phyloP scores from a whole-genome alignment of 805 yeast genomes.

The Maudiozyma barnettii region DNA sequence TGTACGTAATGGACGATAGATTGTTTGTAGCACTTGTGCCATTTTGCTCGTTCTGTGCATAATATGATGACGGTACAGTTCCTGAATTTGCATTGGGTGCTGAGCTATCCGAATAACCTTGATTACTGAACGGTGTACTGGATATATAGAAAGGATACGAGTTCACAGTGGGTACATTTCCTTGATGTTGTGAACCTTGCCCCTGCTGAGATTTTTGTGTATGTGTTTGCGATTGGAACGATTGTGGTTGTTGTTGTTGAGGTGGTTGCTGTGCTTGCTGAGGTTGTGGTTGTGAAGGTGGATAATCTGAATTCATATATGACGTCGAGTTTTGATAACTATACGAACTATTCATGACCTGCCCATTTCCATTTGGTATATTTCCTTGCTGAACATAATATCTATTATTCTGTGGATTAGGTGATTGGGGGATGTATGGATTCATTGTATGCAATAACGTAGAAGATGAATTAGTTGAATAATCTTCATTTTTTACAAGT shows the following conservation, averaged over 20 bases:
- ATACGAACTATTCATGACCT: neutral
- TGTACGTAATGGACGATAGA: slow-evolving; percentile 2
- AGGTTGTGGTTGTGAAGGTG: slow-evolving; percentile 7
- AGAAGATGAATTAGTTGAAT: slow-evolving; percentile 1
- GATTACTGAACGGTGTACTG: neutral
- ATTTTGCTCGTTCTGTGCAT: neutral
- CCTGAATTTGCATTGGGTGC: neutral
- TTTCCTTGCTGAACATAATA: slow-evolving; percentile 1
- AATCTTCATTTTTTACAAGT: slow-evolving; percentile 5
- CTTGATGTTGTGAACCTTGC: neutral
- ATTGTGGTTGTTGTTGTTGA: slow-evolving; percentile 2
- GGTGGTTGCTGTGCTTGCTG: slow-evolving; percentile 11
- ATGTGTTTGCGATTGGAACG: slow-evolving; percentile 5
- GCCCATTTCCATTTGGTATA: slow-evolving; percentile 1
- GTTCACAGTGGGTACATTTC: neutral
- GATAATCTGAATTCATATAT: slow-evolving; percentile 3
- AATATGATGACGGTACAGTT: slow-evolving; percentile 1
- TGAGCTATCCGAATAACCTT: slow-evolving; percentile 2
- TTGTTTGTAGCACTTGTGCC: neutral
- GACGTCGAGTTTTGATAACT: slow-evolving; percentile 1
- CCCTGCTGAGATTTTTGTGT: slow-evolving; percentile 6
- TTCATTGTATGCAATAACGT: slow-evolving; percentile 3
- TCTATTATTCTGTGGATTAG: slow-evolving; percentile 5
- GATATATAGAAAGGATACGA: slow-evolving; percentile 6
- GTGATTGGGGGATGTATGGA: slow-evolving; percentile 5